Percentiles rank a stretch among this genome's conserved stretches.
phyloP scores from a whole-genome alignment of 2,329 filamentous ascomycete species.

The Pseudogymnoascus destructans region DNA sequence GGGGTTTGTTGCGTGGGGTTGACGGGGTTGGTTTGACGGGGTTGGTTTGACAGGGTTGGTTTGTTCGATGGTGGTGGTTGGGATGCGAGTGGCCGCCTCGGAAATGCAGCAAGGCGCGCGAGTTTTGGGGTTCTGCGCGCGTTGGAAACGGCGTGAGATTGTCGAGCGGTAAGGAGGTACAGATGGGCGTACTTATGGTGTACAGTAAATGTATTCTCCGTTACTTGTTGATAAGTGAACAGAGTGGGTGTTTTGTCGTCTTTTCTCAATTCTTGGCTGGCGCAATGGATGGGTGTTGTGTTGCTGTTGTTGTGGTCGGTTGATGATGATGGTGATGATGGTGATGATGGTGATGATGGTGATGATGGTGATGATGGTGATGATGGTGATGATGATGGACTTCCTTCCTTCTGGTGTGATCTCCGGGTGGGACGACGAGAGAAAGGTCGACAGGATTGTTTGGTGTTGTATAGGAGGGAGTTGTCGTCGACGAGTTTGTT shows the following conservation, averaged over 20 bases:
- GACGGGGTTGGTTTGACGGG: not conserved
- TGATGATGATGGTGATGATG: not conserved
- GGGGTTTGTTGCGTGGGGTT: not conserved
- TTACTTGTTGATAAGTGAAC: not conserved
- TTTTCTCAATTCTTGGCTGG: not conserved
- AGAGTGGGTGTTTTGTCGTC: not conserved
- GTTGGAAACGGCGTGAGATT: not conserved
- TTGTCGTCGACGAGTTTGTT: not conserved
- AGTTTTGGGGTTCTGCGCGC: not conserved
- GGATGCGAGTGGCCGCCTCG: slow-evolving; percentile 2
- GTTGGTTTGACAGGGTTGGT: not conserved
- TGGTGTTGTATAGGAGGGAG: not conserved
- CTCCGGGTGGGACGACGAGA: not conserved
- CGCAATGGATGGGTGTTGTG: not conserved
- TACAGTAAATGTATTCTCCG: not conserved
- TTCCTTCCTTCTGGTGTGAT: not conserved
- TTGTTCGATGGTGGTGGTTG: not conserved
- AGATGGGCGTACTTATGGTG: not conserved
- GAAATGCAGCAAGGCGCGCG: not conserved
- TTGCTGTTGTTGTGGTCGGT: not conserved
- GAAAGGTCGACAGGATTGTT: not conserved
- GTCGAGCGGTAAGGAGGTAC: not conserved
- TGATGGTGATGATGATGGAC: not conserved
- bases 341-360: not conserved
- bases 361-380: not conserved